Base-by-base conservation (phyloP, 2,329 filamentous ascomycete genomes). In the Xylariaceae sp. region DNA sequence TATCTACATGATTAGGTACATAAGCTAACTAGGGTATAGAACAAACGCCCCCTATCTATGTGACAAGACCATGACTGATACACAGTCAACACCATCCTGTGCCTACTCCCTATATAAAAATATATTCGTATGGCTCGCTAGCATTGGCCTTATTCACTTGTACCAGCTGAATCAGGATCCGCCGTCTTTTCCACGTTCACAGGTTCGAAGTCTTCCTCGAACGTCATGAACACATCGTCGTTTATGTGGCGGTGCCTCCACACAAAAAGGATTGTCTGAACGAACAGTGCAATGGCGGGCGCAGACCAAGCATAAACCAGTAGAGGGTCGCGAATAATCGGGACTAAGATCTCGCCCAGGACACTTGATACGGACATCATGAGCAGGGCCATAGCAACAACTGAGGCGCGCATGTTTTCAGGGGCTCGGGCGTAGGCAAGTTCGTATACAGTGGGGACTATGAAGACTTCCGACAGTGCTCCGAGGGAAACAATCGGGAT, bases 401-500 rank as follows among this genome's bases (percentile, higher is more conserved):
- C 80, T 11, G 82, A 79, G 2, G 80, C 80, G 68, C 82, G 80
- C 85, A 89, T 88, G 68, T 82, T 81, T 57, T 80, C 79, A 1
- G 86, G 86, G 0, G 87, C 84, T 68, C 88, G 87, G 67, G 84
- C 85, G 73, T 84, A 89, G 6, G 85, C 86, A 62, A 88, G 85
- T 70, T 89, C 86, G 52, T 87, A 79, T 52, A 82, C 78, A 1
- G 86, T 87, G 56, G 88, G 83, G 52, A 82, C 84, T 39, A 80
- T 79, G 63, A 85, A 81, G 65, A 85, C 80, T 69, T 86, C 82
- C 1, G 78, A 78, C 30, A 81, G 73, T 23, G 78, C 81, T 45
- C 81, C 78, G 2, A 84, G 74, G 4, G 78, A 71, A 65, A 82
- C 81, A 39, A 77, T 74, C 18, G 78, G 77, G 1, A 80, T 73